Conservation (phyloP, 129 eudicot genomes). For the Centella asiatica region DNA sequence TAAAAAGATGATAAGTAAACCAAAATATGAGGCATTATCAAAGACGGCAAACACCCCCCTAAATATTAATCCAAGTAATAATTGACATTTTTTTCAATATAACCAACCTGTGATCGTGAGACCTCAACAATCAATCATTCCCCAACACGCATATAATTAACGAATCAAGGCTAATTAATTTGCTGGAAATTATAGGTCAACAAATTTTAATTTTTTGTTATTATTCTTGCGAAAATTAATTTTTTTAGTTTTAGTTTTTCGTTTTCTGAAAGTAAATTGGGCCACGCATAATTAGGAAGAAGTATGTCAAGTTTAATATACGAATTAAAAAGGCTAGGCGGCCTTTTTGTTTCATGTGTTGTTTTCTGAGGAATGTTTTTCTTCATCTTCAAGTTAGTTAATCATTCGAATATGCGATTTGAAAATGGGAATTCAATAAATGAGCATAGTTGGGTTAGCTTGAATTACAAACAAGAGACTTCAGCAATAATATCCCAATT, state of each 20-base stretch:
- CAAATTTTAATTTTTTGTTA: no score
- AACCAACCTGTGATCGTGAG: conserved; percentile 16
- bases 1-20: conserved; percentile 23
- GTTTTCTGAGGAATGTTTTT: conserved; percentile 21
- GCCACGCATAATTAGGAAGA: not conserved
- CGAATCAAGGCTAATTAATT: no score
- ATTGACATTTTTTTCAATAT: not conserved
- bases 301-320: conserved; percentile 9
- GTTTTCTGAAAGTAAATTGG: conserved; percentile 6
- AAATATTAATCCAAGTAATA: not conserved
- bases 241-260: no score
- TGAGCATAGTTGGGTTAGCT: no score
- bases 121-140: conserved; percentile 13
- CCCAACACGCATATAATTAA: conserved; percentile 4
- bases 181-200: not conserved
- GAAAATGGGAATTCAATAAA: no score
- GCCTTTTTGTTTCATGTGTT: conserved; percentile 21
- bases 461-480: no score
- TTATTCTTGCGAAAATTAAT: no score
- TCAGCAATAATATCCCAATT: no score
- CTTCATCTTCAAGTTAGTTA: no score
- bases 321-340: conserved; percentile 6
- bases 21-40: conserved; percentile 17
- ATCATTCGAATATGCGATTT: no score
- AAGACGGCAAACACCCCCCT: conserved; percentile 10